Base-by-base conservation (phyloP, 169 alveolate species). In the Amoebophrya sp. region DNA sequence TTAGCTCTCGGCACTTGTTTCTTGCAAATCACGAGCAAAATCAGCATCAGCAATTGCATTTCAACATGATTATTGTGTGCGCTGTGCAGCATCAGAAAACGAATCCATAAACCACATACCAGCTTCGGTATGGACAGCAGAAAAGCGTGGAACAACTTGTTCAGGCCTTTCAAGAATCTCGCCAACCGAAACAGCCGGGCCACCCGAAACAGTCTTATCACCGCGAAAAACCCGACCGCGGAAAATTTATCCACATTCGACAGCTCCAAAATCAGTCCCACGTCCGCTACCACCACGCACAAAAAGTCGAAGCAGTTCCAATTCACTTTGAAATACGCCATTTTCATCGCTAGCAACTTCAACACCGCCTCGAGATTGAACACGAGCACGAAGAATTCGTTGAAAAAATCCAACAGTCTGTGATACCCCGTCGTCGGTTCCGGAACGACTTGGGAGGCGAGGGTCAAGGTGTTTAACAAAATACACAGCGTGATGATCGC, bases 271-370 rank as follows among this genome's bases (percentile, higher is more conserved):
- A 66, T 66, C 3, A 90, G 88, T 0, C 90, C 40, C 23, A 91
- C 77, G 35, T 47, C 40, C 0, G 92, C 88, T 0, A 93, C 92
- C 0, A 89, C 0, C 40, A 89, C 83, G 47, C 92, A 88, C 38
- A 77, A 23, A 90, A 93, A 93, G 38, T 93, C 94, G 88, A 93
- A 93, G 54, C 90, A 53, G 83, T 93, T 90, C 93, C 94, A 93
- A 40, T 29, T 55, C 35, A 47, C 77, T 7, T 92, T 91, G 92
- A 90, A 93, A 91, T 93, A 93, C 40, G 54, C 47, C 88, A 54
- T 33, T 33, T 94, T 92, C 40, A 91, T 83, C 10, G 94, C 94
- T 23, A 55, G 41, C 33, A 90, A 90, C 89, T 93, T 93, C n/a
- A 93, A 77, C 39, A 39, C 89, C 23, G 91, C 90, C 35, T 93